A percentile compares a stretch with the other conserved stretches of the same genome.
Conservation (phyloP, 106 monocot genomes). For the Acanthochlamys bracteata region DNA sequence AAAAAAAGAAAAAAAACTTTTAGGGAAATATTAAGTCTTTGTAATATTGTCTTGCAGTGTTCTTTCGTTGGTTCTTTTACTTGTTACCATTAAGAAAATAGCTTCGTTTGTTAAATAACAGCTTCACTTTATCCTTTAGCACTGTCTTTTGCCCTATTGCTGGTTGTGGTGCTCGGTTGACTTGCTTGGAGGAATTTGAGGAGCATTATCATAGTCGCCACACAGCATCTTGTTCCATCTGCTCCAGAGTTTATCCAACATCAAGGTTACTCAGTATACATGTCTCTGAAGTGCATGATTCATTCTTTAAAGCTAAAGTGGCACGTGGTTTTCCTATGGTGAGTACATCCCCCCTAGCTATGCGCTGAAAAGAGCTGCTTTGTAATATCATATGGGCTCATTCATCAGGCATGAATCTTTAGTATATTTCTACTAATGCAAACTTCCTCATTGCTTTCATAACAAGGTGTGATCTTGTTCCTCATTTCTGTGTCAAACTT, state of each 20-base stretch:
- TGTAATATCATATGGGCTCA: too few relatives aligned
- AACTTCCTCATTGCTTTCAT: too few relatives aligned
- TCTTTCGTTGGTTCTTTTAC: not conserved
- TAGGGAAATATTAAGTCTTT: too few relatives aligned
- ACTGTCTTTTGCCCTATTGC: conserved; percentile 77
- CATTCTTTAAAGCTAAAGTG: conserved; percentile 93
- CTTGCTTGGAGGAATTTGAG: conserved; percentile 79
- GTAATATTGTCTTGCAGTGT: too few relatives aligned
- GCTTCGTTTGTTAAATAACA: not conserved
- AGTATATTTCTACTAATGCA: too few relatives aligned
- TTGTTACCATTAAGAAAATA: not conserved
- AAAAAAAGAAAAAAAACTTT: too few relatives aligned
- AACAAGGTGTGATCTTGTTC: too few relatives aligned
- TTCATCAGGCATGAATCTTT: too few relatives aligned
- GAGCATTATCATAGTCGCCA: conserved; percentile 85
- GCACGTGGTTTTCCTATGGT: conserved; percentile 95
- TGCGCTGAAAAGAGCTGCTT: not conserved
- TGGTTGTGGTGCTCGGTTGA: conserved; percentile 66
- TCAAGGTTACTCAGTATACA: conserved; percentile 82
- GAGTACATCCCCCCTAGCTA: conserved; percentile 5
- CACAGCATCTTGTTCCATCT: conserved; percentile 81
- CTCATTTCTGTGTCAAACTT: too few relatives aligned
- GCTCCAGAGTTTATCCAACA: conserved; percentile 81
- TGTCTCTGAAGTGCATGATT: conserved; percentile 92
- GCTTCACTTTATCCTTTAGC: conserved; percentile 17